These are phyloP conservation scores for Saccharum hybrid DNA, from an alignment of 202 grass and related monocot genomes.

Conservation along the genomic window DNA sequence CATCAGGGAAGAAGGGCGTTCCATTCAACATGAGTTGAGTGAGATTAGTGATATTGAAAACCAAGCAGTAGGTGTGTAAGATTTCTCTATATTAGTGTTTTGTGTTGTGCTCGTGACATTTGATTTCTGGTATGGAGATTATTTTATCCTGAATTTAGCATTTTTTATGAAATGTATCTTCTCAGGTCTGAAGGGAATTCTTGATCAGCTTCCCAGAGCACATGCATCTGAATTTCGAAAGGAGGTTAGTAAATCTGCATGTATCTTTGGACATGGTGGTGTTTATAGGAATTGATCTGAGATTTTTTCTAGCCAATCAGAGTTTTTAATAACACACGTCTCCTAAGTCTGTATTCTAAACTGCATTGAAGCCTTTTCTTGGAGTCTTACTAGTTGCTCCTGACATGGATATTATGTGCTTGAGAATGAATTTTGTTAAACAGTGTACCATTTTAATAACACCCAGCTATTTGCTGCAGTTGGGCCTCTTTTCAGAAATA, in stretches of 20 bases:
- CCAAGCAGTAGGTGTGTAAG: constrained; percentile 55
- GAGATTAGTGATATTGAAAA: constrained; percentile 58
- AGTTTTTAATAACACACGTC: not conserved
- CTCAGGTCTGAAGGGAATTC: constrained; percentile 55
- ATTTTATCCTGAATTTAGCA: constrained; percentile 6
- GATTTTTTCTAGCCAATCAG: not conserved
- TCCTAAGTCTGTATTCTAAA: not conserved
- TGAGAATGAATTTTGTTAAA: not conserved
- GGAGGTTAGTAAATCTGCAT: constrained; percentile 40
- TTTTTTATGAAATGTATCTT: constrained; percentile 15
- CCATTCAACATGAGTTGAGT: constrained; percentile 54
- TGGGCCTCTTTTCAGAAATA: not conserved
- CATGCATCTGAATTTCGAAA: constrained; percentile 63
- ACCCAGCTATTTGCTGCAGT: not conserved
- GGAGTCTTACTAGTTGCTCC: not conserved
- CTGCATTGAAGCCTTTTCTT: not conserved
- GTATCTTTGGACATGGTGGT: not conserved
- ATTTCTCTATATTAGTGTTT: constrained; percentile 4
- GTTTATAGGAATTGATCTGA: not conserved
- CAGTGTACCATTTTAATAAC: not conserved
- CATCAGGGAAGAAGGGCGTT: constrained; percentile 51
- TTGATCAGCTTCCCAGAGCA: constrained; percentile 54
- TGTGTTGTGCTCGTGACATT: not conserved
- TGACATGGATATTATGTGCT: not conserved
- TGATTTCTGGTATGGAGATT: not conserved